These are phyloP conservation scores for Cyclotella baltica DNA, from an alignment of 108 stramenopile genomes.

Conservation along the genomic window DNA sequence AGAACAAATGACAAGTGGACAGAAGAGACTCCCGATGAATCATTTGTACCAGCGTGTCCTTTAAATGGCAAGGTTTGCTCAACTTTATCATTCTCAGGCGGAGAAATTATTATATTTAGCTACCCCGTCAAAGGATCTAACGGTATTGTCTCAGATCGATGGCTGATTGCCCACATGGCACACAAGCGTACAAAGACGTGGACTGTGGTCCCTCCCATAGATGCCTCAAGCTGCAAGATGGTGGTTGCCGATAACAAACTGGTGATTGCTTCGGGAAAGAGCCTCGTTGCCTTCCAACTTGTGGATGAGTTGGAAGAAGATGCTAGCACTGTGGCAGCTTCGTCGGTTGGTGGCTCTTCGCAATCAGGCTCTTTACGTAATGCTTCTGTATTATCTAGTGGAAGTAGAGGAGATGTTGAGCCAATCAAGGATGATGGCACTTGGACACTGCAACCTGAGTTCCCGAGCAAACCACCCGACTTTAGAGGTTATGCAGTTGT, in stretches of 20 bases:
- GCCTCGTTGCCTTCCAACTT: constrained; percentile 21
- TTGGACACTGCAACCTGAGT: constrained; percentile 26
- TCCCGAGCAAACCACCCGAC: constrained; percentile 20
- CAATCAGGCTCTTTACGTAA: background rate
- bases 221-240: constrained; percentile 18
- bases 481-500: constrained; percentile 30
- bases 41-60: constrained; percentile 24
- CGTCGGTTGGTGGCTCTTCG: background rate
- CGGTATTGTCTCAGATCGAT: constrained; percentile 11
- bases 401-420: background rate
- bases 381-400: background rate
- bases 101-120: constrained; percentile 13
- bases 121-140: constrained; percentile 23
- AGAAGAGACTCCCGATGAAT: constrained; percentile 10
- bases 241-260: constrained; percentile 27
- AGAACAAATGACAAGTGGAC: constrained; percentile 8
- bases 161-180: constrained; percentile 30
- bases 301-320: constrained; percentile 28
- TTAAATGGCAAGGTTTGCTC: constrained; percentile 19
- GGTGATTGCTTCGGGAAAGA: constrained; percentile 12
- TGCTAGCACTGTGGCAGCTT: constrained; percentile 6
- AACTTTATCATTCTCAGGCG: background rate
- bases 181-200: constrained; percentile 27
- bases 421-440: constrained; percentile 34
- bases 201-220: constrained; percentile 22